phyloP scores from a whole-genome alignment of 108 stramenopile genomes.

The Nitzschia sp. region DNA sequence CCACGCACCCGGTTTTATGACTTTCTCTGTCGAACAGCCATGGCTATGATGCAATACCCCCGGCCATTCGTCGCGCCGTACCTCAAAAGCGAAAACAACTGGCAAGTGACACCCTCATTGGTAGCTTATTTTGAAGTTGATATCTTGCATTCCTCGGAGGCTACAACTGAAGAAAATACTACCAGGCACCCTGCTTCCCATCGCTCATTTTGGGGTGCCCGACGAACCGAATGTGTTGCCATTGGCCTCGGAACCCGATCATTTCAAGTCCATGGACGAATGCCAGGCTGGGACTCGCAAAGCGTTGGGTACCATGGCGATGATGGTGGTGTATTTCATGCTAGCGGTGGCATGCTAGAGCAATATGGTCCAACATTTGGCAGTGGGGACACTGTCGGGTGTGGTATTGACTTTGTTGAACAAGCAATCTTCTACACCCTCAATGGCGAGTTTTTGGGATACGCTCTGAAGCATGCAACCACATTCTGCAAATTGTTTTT shows the following conservation, averaged over 20 bases:
- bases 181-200: not conserved
- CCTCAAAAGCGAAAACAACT: slow-evolving; percentile 6
- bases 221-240: slow-evolving; percentile 64
- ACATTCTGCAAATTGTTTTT: slow-evolving; percentile 28
- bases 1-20: slow-evolving; percentile 4
- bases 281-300: slow-evolving; percentile 83
- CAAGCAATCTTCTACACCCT: slow-evolving; percentile 76
- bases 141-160: slow-evolving; percentile 37
- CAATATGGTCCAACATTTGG: slow-evolving; percentile 72
- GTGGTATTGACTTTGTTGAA: slow-evolving; percentile 69
- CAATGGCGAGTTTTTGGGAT: slow-evolving; percentile 84
- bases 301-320: slow-evolving; percentile 83
- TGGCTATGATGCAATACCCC: slow-evolving; percentile 3
- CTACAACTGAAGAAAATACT: not conserved
- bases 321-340: slow-evolving; percentile 81
- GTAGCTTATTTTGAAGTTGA: slow-evolving; percentile 76
- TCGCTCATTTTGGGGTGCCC: not conserved
- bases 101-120: slow-evolving; percentile 66
- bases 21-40: slow-evolving; percentile 3
- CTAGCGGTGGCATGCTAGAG: slow-evolving; percentile 61
- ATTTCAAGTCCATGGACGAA: slow-evolving; percentile 50
- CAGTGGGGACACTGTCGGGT: slow-evolving; percentile 82
- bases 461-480: slow-evolving; percentile 53
- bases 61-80: slow-evolving; percentile 60
- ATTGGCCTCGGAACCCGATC: slow-evolving; percentile 59